Evolutionary conservation across 306 rosid genomes (phyloP).

Genomic region (Acacia melanoxylon): DNA sequence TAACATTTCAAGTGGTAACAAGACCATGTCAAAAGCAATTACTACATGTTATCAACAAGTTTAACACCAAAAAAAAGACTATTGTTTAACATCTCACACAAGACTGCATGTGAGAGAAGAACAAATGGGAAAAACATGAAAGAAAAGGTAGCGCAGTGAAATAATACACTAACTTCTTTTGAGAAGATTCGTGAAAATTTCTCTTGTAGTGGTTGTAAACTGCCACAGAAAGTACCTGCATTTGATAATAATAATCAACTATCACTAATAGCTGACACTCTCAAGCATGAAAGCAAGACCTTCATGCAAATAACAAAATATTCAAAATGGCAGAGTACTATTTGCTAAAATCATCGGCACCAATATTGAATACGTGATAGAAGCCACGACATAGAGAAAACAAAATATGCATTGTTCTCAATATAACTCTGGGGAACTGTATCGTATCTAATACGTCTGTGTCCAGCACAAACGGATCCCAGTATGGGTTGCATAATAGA

Average conservation of each 20-base stretch:
- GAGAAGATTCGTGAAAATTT: slow-evolving; percentile 56
- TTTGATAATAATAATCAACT: neutral
- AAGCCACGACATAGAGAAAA: neutral
- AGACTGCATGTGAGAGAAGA: neutral
- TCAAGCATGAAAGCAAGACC: neutral
- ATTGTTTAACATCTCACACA: slow-evolving; percentile 1
- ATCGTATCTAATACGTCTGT: neutral
- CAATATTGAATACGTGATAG: neutral
- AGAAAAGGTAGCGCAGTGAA: slow-evolving; percentile 3
- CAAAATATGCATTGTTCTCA: neutral
- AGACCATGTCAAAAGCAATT: slow-evolving; percentile 37
- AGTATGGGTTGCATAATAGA: neutral
- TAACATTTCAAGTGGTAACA: slow-evolving; percentile 54
- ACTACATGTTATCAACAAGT: slow-evolving; percentile 7
- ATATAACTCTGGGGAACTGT: neutral
- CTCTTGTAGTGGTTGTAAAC: slow-evolving; percentile 98
- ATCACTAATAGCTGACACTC: neutral
- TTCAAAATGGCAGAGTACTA: neutral
- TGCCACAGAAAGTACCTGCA: slow-evolving; percentile 92
- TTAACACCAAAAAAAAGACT: neutral
- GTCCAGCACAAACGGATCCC: neutral
- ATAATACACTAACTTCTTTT: slow-evolving; percentile 62
- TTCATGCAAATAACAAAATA: neutral
- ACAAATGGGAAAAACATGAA: neutral
- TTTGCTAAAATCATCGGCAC: neutral